Base-by-base conservation (phyloP, 192 early-diverging fungal genomes). In the Umbelopsis vinacea region DNA sequence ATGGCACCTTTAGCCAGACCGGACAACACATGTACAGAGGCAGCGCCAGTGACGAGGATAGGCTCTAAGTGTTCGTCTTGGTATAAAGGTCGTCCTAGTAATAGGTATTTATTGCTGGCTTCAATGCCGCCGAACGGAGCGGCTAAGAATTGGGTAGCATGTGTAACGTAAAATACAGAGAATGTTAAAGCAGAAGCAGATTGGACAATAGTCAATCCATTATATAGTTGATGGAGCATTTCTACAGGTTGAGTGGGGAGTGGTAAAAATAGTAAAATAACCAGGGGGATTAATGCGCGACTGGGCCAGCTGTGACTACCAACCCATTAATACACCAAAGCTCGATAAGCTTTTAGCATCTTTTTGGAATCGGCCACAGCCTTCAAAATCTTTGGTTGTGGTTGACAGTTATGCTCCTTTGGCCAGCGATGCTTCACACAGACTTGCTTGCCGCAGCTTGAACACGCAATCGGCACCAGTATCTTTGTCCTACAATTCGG, bases 21-120 rank as follows among this genome's bases (percentile, higher is more conserved):
- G 0, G 74, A 69, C 17, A 63, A 0, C 4, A 75, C 71, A 54
- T 79, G 78, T 1, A 45, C 50, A 6, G 53, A 37, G 4, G 52
- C 60, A 19, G 60, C 37, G 3, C 77, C 77, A 21, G 73, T 79
- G 19, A 79, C 77, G 6, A 79, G 21, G 9, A 75, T 19, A 21
- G 54, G 48, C 21, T 79, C 78, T n/a, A 79, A 11, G 43, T 73
- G 73, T 15, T 52, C 57, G 52, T 79, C 78, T 66, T 79, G 78
- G 40, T 79, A 79, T 15, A 79, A 46, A 23, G 78, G 78, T 48
- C 78, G 47, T 2, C 47, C 71, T 29, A 75, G 43, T 52, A 79
- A 63, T 21, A 79, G 60, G 19, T 24, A 63, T n/a, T 73, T 46
- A 43, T 79, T 73, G 37, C 67, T 68, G 8, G 22, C 7, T 17